Conservation (phyloP, 257 asterid genomes). For the Przewalskia tangutica region DNA sequence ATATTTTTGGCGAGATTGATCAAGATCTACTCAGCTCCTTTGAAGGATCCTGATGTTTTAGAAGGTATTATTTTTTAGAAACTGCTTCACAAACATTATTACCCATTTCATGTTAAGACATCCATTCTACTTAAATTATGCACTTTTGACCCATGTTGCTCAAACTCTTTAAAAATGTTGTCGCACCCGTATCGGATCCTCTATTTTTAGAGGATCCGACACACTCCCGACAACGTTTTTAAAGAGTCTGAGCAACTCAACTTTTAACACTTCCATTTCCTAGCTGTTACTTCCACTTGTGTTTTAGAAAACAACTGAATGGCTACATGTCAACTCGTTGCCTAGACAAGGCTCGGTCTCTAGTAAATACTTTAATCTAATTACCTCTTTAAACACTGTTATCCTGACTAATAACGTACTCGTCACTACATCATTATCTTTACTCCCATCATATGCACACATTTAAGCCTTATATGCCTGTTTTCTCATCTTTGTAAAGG, state of each 20-base stretch:
- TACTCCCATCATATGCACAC: not conserved
- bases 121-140: not conserved
- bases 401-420: not conserved
- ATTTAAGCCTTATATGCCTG: not conserved
- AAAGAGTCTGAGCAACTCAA: too few relatives aligned
- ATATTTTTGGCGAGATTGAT: constrained; percentile 60
- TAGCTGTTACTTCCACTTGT: not conserved
- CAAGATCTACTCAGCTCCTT: constrained; percentile 35
- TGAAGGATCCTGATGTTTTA: constrained; percentile 33
- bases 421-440: not conserved
- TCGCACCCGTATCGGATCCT: too few relatives aligned
- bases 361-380: not conserved
- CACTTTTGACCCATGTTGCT: not conserved
- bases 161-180: too few relatives aligned
- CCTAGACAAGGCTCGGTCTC: not conserved
- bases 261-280: not conserved
- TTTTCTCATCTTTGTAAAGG: not conserved
- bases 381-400: not conserved
- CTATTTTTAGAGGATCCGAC: too few relatives aligned
- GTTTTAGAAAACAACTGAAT: not conserved
- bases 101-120: not conserved
- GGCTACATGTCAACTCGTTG: not conserved
- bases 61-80: constrained; percentile 18
- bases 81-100: not conserved
- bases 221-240: too few relatives aligned